Evolutionary conservation across 2,329 filamentous ascomycete species (phyloP).

Genomic region (Fonsecaea erecta): DNA sequence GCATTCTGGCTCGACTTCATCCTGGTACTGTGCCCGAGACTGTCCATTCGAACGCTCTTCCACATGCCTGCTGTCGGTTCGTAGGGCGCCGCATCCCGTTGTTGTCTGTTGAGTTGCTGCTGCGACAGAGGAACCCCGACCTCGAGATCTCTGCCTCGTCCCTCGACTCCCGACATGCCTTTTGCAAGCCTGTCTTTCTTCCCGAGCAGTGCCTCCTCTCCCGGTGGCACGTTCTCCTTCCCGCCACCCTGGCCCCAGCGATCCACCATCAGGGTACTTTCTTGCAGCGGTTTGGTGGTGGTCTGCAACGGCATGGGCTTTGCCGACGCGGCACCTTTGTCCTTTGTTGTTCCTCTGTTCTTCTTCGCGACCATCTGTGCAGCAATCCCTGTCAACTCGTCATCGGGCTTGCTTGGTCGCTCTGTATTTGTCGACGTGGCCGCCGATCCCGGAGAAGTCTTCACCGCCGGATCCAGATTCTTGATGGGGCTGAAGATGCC

Average conservation of each 20-base stretch:
- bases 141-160: not conserved
- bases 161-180: not conserved
- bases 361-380: slow-evolving; percentile 43
- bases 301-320: slow-evolving; percentile 55
- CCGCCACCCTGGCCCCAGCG: slow-evolving; percentile 60
- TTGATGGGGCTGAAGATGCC: slow-evolving; percentile 50
- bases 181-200: not conserved
- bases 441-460: not conserved
- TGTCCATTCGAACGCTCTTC: slow-evolving; percentile 3
- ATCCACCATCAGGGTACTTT: slow-evolving; percentile 49
- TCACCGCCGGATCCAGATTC: slow-evolving; percentile 24
- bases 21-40: not conserved
- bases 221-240: slow-evolving; percentile 67
- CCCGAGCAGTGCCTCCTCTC: slow-evolving; percentile 30
- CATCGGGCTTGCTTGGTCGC: slow-evolving; percentile 26
- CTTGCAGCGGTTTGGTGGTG: slow-evolving; percentile 47
- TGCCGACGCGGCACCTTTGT: not conserved
- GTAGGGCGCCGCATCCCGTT: not conserved
- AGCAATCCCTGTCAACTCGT: slow-evolving; percentile 43
- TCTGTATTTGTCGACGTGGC: not conserved
- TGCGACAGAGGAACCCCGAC: not conserved
- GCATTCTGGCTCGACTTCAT: slow-evolving; percentile 24
- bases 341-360: not conserved
- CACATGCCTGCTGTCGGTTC: slow-evolving; percentile 14
- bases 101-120: not conserved